Base-by-base conservation (phyloP, 2,329 filamentous ascomycete genomes). In the Hypomyces rosellus region DNA sequence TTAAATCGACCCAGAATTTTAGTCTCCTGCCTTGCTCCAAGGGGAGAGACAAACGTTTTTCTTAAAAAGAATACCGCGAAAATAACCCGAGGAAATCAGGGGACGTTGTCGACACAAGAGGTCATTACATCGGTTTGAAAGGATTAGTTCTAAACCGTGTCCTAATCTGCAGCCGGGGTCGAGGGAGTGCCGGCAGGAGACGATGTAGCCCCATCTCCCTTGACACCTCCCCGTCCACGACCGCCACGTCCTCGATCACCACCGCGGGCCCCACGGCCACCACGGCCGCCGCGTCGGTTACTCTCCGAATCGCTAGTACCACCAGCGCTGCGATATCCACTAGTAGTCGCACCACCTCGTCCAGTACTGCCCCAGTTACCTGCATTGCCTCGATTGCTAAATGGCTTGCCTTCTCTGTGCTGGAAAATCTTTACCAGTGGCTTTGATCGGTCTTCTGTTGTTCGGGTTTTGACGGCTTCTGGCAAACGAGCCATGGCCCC, bases 341-440 rank as follows among this genome's bases (percentile, higher is more conserved):
- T 87, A 51, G 80, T 69, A 49, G 67, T 68, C 45, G 70, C 68
- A 45, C 82, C 81, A 48, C 85, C 81, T 44, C 86, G 78, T 57
- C 75, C 74, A 66, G 79, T 86, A 62, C 75, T 79, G 43, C 84
- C 84, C 82, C 82, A 86, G 59, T 75, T 84, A 43, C 82, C 82
- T 34, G 82, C 81, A 48, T 83, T 83, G 47, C 83, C 83, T 44
- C 87, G 82, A 59, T 66, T 79, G 62, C 60, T 69, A 56, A 75
- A 81, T 20, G 74, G 63, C 61, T 78, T 80, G 54, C 66, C 75
- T 59, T 80, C 79, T 58, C 81, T 82, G 43, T 86, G 84, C 63
- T 88, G 82, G 72, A 90, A 96, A 62, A 90, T 81, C 74, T 90
- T 90, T 54, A 95, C 84, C 50, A 89, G 80, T 13, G 89, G 88